Evolutionary conservation across 1,284 basidiomycete genomes (phyloP).

Genomic region (Ustilago xerochloae): DNA sequence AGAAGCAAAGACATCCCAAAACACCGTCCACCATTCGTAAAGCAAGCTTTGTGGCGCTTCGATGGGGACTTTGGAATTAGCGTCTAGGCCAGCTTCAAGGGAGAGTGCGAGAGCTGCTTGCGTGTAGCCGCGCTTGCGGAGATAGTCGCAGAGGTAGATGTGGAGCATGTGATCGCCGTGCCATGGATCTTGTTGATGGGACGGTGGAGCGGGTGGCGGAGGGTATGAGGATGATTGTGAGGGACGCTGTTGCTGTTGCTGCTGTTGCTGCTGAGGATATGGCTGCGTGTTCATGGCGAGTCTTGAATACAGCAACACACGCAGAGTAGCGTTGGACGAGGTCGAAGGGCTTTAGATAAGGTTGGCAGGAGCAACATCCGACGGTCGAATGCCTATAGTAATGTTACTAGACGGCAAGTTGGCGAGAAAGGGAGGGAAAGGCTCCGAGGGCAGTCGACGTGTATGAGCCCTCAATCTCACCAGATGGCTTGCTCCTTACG

Average conservation of each 20-base stretch:
- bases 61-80: constrained; percentile 30
- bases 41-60: constrained; percentile 44
- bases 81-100: constrained; percentile 28
- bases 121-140: constrained; percentile 32
- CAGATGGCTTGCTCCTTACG: background rate
- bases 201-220: background rate
- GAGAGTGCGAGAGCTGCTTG: constrained; percentile 26
- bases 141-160: constrained; percentile 48
- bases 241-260: background rate
- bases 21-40: constrained; percentile 49
- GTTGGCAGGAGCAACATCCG: no score
- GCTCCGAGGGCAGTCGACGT: background rate
- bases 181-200: constrained; percentile 9
- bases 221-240: background rate
- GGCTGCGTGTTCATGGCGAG: background rate
- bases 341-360: no score
- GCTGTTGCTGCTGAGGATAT: background rate
- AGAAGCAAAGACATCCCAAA: constrained; percentile 43
- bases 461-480: background rate
- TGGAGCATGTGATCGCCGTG: constrained; percentile 46
- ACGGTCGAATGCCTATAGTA: background rate
- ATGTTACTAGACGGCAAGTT: no score
- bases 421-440: background rate
- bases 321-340: no score
- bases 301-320: no score